Conservation (phyloP, 495 filamentous ascomycete genomes). For the Penicillium longicatenatum region DNA sequence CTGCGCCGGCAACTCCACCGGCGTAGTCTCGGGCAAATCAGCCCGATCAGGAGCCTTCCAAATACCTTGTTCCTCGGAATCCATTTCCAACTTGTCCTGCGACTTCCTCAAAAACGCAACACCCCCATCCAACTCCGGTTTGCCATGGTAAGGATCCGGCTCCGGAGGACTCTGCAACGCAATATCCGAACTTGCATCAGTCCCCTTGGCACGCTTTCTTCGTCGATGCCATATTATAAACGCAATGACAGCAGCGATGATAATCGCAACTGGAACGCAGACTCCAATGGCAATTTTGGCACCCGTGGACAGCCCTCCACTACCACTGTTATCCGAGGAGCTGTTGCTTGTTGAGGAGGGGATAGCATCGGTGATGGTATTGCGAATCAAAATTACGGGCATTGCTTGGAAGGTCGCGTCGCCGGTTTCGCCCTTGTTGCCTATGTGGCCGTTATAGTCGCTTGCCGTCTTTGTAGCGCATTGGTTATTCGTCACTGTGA, state of each 20-base stretch:
- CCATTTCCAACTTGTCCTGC: slow-evolving; percentile 11
- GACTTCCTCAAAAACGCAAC: background rate
- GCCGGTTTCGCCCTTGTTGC: background rate
- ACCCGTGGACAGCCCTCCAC: slow-evolving; percentile 6
- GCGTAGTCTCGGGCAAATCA: too few relatives aligned
- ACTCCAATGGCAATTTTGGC: slow-evolving; percentile 18
- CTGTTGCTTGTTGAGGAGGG: background rate
- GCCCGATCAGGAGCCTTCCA: background rate
- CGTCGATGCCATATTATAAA: slow-evolving; percentile 18
- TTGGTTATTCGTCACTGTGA: slow-evolving; percentile 1
- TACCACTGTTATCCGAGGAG: too few relatives aligned
- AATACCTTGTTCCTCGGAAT: background rate
- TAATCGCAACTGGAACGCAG: slow-evolving; percentile 10
- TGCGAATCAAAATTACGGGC: slow-evolving; percentile 17
- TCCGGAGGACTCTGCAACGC: too few relatives aligned
- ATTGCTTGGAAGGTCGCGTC: slow-evolving; percentile 11
- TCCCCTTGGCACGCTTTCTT: background rate
- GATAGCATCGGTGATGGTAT: background rate
- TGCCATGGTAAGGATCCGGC: slow-evolving; percentile 1
- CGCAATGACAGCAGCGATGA: slow-evolving; percentile 6
- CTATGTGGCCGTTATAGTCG: slow-evolving; percentile 9
- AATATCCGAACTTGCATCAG: background rate
- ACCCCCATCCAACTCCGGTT: slow-evolving; percentile 12
- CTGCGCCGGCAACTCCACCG: too few relatives aligned
- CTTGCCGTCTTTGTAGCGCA: slow-evolving; percentile 8